Evolutionary conservation across 345 rosid genomes (phyloP), one percentile per base, ranked within the genome.

Genomic region (Eucalyptus regnans): DNA sequence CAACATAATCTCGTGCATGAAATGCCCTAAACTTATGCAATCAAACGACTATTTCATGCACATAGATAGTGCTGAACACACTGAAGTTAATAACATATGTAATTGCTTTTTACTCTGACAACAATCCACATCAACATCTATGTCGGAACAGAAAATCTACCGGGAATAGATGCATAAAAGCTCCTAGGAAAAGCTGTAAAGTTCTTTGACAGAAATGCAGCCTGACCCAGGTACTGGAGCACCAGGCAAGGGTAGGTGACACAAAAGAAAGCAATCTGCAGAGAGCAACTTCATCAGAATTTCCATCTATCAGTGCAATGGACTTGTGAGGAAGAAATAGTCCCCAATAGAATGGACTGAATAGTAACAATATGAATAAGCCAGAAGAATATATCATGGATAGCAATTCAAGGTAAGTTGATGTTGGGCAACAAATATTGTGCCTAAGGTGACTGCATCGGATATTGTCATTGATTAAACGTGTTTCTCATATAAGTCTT

Each of bases 171-270:
- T 86, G 95, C 94, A 88, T 94, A 94, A 90, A 98, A 98, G 94
- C 97, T 96, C 87, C 91, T 54, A 52, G 95, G 91, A 86, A 91
- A 90, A 46, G 94, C 93, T 64, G 95, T 92, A 88, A 93, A 90
- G 79, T 98, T 98, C 93, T 94, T 95, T 51, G 99, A 97, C 90
- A 97, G 92, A 94, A 94, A 98, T 58, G 99, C 99, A 60, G 99
- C 98, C 92, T 97, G 99, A 49, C 99, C 99, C 99, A 98, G 95
- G 94, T 98, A 98, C 91, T 98, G 99, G 91, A 98, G 97, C 93
- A 98, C 98, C 84, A 98, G 93, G 91, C 99, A 97, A 25, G 99
- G 99, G 92, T 96, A 98, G 76, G 95, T 95, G 60, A 96, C 91
- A 89, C 95, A 93, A 88, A 92, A 89, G 91, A 96, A 97, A 23